Conservation (phyloP, 495 filamentous ascomycete species). For the Sordaria brevicollis region DNA sequence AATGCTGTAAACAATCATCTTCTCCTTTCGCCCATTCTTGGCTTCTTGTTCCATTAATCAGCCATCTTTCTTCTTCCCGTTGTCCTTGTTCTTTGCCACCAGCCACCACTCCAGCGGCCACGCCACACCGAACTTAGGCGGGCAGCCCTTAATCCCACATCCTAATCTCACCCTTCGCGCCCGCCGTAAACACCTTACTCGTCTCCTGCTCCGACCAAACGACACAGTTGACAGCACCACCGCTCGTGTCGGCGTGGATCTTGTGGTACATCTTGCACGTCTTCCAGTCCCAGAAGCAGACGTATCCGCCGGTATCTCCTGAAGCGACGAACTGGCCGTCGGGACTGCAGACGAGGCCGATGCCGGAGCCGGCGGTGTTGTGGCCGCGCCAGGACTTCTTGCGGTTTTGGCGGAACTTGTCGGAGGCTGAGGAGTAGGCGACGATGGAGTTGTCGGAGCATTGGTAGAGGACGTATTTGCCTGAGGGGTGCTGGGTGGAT, state of each 20-base stretch:
- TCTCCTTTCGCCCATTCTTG: background rate
- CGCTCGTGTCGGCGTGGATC: slow-evolving; percentile 57
- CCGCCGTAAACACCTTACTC: slow-evolving; percentile 84
- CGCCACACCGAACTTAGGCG: background rate
- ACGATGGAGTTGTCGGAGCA: slow-evolving; percentile 91
- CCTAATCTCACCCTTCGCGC: slow-evolving; percentile 77
- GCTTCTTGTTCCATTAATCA: background rate
- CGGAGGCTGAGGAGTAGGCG: slow-evolving; percentile 71
- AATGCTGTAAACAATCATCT: background rate
- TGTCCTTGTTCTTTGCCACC: background rate
- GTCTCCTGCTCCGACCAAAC: slow-evolving; percentile 96
- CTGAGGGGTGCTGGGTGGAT: slow-evolving; percentile 69
- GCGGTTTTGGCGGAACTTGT: slow-evolving; percentile 93
- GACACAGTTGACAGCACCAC: slow-evolving; percentile 67
- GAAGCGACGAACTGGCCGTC: slow-evolving; percentile 81
- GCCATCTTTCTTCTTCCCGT: background rate
- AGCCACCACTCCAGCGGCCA: background rate
- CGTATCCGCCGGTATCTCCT: slow-evolving; percentile 77
- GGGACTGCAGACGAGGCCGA: slow-evolving; percentile 78
- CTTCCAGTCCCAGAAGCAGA: slow-evolving; percentile 99
- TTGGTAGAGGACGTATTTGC: slow-evolving; percentile 90
- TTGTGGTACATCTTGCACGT: slow-evolving; percentile 98
- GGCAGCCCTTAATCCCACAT: slow-evolving; percentile 72
- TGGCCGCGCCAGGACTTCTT: slow-evolving; percentile 96
- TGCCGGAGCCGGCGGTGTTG: slow-evolving; percentile 87